These are phyloP conservation scores for Hortiboletus campestris DNA, from an alignment of 768 basidiomycete genomes.

Conservation along the genomic window DNA sequence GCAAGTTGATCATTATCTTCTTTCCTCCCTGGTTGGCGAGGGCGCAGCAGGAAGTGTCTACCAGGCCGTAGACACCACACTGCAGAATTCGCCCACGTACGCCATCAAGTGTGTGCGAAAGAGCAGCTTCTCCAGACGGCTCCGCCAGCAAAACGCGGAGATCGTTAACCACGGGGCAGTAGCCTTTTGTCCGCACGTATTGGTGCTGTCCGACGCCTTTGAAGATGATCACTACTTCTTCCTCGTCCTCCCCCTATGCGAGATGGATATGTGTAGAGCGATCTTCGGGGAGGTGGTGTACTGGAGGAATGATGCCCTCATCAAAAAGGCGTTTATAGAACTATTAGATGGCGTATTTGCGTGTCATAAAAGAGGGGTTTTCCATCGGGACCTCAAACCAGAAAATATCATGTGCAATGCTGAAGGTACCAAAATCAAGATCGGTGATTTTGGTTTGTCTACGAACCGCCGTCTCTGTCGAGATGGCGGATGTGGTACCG, in stretches of 20 bases:
- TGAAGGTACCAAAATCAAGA: constrained; percentile 50
- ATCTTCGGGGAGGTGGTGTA: constrained; percentile 51
- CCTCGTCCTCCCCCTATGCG: constrained; percentile 60
- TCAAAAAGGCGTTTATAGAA: constrained; percentile 68
- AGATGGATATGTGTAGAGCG: constrained; percentile 64
- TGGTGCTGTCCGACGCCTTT: constrained; percentile 62
- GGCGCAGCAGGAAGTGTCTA: constrained; percentile 82
- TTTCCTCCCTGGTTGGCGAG: constrained; percentile 62
- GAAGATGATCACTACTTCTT: constrained; percentile 60
- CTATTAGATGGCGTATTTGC: constrained; percentile 75
- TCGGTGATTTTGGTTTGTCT: constrained; percentile 80
- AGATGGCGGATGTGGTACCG: constrained; percentile 60
- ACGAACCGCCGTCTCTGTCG: constrained; percentile 42
- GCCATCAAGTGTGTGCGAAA: constrained; percentile 77
- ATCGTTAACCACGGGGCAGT: constrained; percentile 52
- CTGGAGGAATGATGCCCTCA: constrained; percentile 55
- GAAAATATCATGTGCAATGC: constrained; percentile 71
- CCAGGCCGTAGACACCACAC: constrained; percentile 55
- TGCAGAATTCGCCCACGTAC: constrained; percentile 41
- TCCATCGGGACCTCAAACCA: constrained; percentile 86
- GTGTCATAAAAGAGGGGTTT: constrained; percentile 69
- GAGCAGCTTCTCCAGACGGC: constrained; percentile 47
- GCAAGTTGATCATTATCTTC: constrained; percentile 56
- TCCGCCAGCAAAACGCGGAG: constrained; percentile 65
- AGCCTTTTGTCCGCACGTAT: constrained; percentile 49